Evolutionary conservation across 1,139 yeast genomes (phyloP), one percentile per base, ranked within the genome.

Genomic region (Geotrichum phurueaensis): DNA sequence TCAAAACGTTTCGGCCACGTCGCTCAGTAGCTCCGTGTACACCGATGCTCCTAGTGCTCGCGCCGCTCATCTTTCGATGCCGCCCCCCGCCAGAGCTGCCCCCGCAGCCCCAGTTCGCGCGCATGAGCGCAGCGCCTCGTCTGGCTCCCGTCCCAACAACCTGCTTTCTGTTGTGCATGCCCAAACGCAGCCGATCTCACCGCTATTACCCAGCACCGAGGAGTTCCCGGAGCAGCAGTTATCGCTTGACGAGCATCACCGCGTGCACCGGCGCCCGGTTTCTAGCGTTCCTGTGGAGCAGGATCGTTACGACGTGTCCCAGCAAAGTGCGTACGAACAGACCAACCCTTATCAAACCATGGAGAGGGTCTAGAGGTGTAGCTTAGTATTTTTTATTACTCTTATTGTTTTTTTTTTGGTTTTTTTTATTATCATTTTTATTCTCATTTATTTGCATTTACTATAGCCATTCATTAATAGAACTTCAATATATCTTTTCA

Each of bases 71-170:
- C 15, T n/a, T 5, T 39, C 45, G 45, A 39, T 39, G 45, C 45
- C 45, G 18, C 45, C 45, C 15, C 45, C 45, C 20, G n/a, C 18
- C 45, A 15, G 45, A 12, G 45, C 45, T 6, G 48, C 50, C 12
- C 56, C 62, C n/a, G 47, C 25, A 18, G 48, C 55, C 3, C 56
- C 60, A 18, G 49, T 27, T 6, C 60, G 43, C 22, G 25, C 23
- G 20, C 73, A 72, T 54, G 70, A 69, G 57, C 68, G 75, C 54
- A 65, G 69, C 25, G 71, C 71, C 9, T 70, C 74, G 6, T 71
- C 70, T 49, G 75, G 76, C 23, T 65, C 66, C 27, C 67, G 65
- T 59, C 71, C 72, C 54, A 70, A 70, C 60, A 70, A 70, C 60
- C 61, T 70, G 56, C 65, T 70, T 58, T 64, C 68, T 9, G 64